phyloP scores from a whole-genome alignment of 306 rosid species.

The Gastrolobium bilobum region DNA sequence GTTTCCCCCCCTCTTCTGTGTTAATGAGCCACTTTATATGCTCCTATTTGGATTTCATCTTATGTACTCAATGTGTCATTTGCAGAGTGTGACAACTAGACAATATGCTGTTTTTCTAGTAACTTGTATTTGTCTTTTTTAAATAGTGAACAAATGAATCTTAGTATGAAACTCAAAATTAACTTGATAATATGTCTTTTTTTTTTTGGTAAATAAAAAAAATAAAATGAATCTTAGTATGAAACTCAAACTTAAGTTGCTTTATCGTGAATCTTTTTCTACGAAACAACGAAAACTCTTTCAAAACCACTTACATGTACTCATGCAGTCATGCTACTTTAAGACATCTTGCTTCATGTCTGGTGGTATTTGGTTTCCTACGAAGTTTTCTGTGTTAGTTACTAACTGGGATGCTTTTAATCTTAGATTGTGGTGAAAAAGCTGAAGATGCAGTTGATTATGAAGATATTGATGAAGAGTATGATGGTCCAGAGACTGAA shows the following conservation, averaged over 20 bases:
- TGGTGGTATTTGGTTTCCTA: slow-evolving; percentile 34
- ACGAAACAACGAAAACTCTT: background rate
- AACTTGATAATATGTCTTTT: too few relatives aligned
- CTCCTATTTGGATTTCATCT: background rate
- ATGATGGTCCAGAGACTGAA: slow-evolving; percentile 93
- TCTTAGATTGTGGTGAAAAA: slow-evolving; percentile 84
- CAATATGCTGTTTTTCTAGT: background rate
- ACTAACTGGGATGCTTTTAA: slow-evolving; percentile 46
- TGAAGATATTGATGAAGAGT: slow-evolving; percentile 96
- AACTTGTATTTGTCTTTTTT: background rate
- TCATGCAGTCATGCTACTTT: background rate
- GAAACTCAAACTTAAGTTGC: background rate
- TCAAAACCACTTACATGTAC: background rate
- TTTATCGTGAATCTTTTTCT: slow-evolving; percentile 4
- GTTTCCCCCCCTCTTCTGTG: slow-evolving; percentile 2
- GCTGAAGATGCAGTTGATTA: slow-evolving; percentile 96
- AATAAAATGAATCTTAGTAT: slow-evolving; percentile 11
- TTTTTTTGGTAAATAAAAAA: too few relatives aligned
- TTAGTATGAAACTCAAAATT: slow-evolving; percentile 2
- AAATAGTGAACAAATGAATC: background rate
- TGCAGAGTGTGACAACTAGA: background rate
- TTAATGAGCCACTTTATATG: background rate
- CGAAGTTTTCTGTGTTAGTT: slow-evolving; percentile 41
- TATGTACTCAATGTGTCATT: background rate
- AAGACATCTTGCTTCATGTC: slow-evolving; percentile 27